Evolutionary conservation across 805 yeast species (phyloP).

Genomic region (Saturnispora ahearnii): DNA sequence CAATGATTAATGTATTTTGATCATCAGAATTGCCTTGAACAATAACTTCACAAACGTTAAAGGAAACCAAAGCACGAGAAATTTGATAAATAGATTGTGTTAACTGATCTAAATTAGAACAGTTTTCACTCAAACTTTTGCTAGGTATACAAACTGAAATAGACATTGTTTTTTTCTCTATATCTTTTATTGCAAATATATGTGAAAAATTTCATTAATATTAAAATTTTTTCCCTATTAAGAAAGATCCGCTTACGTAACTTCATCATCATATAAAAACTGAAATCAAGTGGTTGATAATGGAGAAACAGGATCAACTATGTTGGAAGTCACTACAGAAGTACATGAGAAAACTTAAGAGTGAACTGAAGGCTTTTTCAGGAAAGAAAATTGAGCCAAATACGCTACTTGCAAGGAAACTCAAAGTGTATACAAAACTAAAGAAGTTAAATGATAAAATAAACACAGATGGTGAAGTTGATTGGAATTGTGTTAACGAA

Average conservation of each 20-base stretch:
- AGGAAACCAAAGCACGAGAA: slow-evolving; percentile 64
- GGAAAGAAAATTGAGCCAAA: slow-evolving; percentile 8
- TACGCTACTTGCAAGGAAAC: slow-evolving; percentile 3
- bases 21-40: slow-evolving; percentile 34
- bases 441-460: slow-evolving; percentile 4
- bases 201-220: background rate
- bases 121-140: background rate
- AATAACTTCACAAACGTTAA: slow-evolving; percentile 65
- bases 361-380: slow-evolving; percentile 5
- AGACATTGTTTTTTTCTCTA: background rate
- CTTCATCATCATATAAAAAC: background rate
- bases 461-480: background rate
- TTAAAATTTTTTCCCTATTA: background rate
- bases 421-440: slow-evolving; percentile 9
- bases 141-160: slow-evolving; percentile 5
- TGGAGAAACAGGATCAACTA: background rate
- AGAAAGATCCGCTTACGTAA: background rate
- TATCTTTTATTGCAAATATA: background rate
- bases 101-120: slow-evolving; percentile 53
- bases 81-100: slow-evolving; percentile 70
- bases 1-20: slow-evolving; percentile 4
- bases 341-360: slow-evolving; percentile 1
- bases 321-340: background rate
- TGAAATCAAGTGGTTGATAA: background rate
- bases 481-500: background rate